Conservation (phyloP, 148 eudicot species). For the Cornus florida region DNA sequence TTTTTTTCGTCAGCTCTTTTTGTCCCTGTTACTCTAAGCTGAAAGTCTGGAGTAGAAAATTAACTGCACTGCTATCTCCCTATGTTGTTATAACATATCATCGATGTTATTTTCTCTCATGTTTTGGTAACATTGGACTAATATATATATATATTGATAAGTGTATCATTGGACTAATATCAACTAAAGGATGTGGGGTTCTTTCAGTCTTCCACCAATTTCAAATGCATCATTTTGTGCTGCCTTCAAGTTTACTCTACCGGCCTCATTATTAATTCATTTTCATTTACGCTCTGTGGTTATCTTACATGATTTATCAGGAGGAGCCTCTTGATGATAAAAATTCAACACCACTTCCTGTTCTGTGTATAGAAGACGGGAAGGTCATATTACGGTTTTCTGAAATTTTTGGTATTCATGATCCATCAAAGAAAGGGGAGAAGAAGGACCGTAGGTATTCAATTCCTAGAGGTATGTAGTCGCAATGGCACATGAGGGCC, state of each 20-base stretch:
- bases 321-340: conserved; percentile 42
- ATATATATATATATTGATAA: too few species aligned
- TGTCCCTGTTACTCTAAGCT: not conserved
- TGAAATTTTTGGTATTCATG: conserved; percentile 87
- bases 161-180: not conserved
- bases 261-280: conserved; percentile 9
- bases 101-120: too few species aligned
- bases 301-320: conserved; percentile 32
- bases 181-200: not conserved
- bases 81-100: too few species aligned
- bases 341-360: conserved; percentile 54
- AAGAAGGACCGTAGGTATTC: conserved; percentile 59
- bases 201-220: not conserved
- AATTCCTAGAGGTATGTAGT: conserved; percentile 59
- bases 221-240: not conserved
- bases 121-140: not conserved
- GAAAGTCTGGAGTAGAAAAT: not conserved
- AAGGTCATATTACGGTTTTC: conserved; percentile 75
- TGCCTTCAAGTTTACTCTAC: not conserved
- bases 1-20: not conserved
- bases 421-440: conserved; percentile 57
- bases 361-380: conserved; percentile 82
- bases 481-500: not conserved
- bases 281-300: not conserved
- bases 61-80: not conserved